Evolutionary conservation across 768 basidiomycete genomes (phyloP).

Genomic region (Tylopilus cervinicoccineus): DNA sequence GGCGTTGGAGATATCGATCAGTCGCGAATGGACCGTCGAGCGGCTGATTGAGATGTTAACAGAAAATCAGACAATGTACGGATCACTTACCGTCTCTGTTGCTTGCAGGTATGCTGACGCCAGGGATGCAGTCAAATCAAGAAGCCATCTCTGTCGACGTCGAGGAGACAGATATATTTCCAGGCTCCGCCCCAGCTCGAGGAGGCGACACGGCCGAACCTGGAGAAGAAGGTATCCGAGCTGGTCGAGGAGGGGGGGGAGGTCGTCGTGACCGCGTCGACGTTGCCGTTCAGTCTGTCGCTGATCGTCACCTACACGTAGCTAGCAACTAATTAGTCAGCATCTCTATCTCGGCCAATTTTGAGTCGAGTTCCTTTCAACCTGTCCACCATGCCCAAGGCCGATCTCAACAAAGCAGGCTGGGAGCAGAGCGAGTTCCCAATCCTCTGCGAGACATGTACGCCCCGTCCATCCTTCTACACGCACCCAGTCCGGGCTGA

Average conservation of each 20-base stretch:
- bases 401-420: slow-evolving; percentile 93
- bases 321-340: slow-evolving; percentile 28
- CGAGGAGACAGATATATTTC: slow-evolving; percentile 78
- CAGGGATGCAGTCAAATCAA: slow-evolving; percentile 78
- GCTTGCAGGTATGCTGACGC: not conserved
- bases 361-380: not conserved
- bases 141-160: slow-evolving; percentile 85
- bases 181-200: slow-evolving; percentile 93
- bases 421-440: slow-evolving; percentile 95
- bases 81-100: slow-evolving; percentile 10
- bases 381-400: slow-evolving; percentile 61
- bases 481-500: slow-evolving; percentile 2
- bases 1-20: slow-evolving; percentile 68
- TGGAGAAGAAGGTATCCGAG: slow-evolving; percentile 82
- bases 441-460: slow-evolving; percentile 91
- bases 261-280: slow-evolving; percentile 82
- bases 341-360: slow-evolving; percentile 10
- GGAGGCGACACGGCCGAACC: slow-evolving; percentile 83
- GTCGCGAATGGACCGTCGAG: slow-evolving; percentile 75
- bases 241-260: slow-evolving; percentile 74
- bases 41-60: slow-evolving; percentile 81
- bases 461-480: slow-evolving; percentile 23
- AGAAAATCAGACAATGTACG: slow-evolving; percentile 89
- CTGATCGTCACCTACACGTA: slow-evolving; percentile 57
- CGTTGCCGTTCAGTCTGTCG: slow-evolving; percentile 82